Evolutionary conservation across 176 grass and related monocot genomes (phyloP), one percentile per base, ranked within the genome.

Genomic region (Triticum dicoccoides): DNA sequence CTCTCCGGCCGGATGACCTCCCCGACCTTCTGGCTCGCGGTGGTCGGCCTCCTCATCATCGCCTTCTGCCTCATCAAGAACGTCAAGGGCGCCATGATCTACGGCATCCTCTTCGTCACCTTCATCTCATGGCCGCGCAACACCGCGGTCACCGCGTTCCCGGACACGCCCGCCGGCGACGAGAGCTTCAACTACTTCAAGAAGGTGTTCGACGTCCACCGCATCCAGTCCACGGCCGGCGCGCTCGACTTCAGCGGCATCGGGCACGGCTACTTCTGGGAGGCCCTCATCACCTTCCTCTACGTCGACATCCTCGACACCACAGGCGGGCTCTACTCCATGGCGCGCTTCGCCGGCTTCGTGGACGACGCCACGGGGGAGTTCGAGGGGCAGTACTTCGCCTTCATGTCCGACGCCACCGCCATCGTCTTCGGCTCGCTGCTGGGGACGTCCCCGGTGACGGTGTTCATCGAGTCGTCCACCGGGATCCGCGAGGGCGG

Each of bases 241-340:
- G 91, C 91, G 24, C 87, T 97, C 27, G 90, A 91, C 82, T 96
- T 96, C 69, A 24, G 84, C n/a, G 91, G 87, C 42, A 65, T 80
- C 5, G 42, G 76, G 3, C 78, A 87, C 8, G 83, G 74, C 39
- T 82, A 76, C 35, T 97, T 97, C 89, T 97, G 94, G 94, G 91
- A 97, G 84, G 91, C 94, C 25, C 89, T 97, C 62, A 17, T 97
- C 73, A 97, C 94, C 11, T 97, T 97, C 80, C 91, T 97, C 24
- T 94, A 94, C 89, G 94, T 97, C 25, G 94, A 97, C 35, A 88
- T 97, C 73, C 91, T 97, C 39, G 94, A 97, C 85, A 97, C 94
- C 37, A 97, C 94, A 0, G 94, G 94, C 4, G 78, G 78, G 11
- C 94, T 97, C 73, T 97, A 97, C 69, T 88, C 94, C 34, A 94